Base-by-base conservation (phyloP, 371 early-diverging fungal species). In the Parasitella parasitica region DNA sequence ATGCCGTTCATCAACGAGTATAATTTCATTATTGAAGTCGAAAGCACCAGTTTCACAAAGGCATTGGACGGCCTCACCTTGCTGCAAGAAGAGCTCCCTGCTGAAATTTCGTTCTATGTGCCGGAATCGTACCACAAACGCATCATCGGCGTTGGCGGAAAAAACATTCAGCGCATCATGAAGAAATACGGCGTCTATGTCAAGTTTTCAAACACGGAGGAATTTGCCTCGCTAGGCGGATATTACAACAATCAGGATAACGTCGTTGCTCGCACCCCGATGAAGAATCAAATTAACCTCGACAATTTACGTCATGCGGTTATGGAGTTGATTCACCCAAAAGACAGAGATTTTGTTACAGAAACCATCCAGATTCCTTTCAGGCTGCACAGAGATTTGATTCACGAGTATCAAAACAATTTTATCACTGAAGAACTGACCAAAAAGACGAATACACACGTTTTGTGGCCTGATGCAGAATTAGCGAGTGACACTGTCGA, bases 81-180 rank as follows among this genome's bases (percentile, higher is more conserved):
- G 70, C 74, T 93, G 1, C 89, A 91, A 66, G 92, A 91, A 61
- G 95, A 94, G 69, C 68, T 93, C 9, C 95, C 95, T 1, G 93
- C 92, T 0, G 93, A 93, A 61, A 87, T 92, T 38, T 88, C 89
- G 6, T 97, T 97, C 69, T 89, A 84, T 73, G 86, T 97, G 7
- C 93, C 95, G 50, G 94, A 94, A 68, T 77, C 86, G 4, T 90
- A 89, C 66, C 97, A 97, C 78, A 96, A 95, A 73, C 88, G 94
- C 20, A 94, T 97, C 63, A 97, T 97, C 64, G 97, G 97, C 22
- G 92, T 91, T 16, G 94, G 94, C 4, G 97, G 97, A 63, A 95
- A 94, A 70, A 93, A 94, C 75, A 96, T 97, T 59, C 96, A 96
- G 64, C 81, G 90, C 46, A 94, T 95, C 68, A 97, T 97, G 97